Evolutionary conservation across 495 filamentous ascomycete species (phyloP), one percentile per base, ranked within the genome.

Genomic region (Cercophora newfieldiana): DNA sequence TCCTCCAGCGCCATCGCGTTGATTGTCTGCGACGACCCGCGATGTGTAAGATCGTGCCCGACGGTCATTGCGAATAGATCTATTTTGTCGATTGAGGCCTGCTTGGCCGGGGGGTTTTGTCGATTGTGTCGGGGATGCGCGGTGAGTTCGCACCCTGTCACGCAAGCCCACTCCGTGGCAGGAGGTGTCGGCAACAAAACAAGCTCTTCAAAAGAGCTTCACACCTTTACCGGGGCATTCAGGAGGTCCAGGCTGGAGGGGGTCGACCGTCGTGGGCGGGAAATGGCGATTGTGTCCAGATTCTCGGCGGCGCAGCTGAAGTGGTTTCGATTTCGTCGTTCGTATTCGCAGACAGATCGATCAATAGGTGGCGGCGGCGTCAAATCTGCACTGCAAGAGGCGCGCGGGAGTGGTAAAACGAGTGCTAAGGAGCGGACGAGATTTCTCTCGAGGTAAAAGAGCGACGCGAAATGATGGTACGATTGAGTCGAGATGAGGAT

Each of bases 1-100:
- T 98, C 95, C 77, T 91, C 88, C 14, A 93, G 82, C 31, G 84
- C 83, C 59, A 79, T 63, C 28, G 82, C 81, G 48, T 73, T 75
- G 61, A 71, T 66, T 56, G 68, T 72, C 62, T 79, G 77, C 64
- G 85, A 82, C 48, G 83, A 80, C 72, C 82, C 83, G 66, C 87
- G 82, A 67, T 86, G 81, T 72, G 86, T 81, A 55, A 84, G 69
- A 60, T 91, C 89, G 73, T 89, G 86, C 72, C 85, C 79, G 74
- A 90, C 83, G 25, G 88, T 87, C 90, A 93, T 93, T 62, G 69
- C 87, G 75, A 65, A 70, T 56, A 54, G 22, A 21, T 63, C 24
- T 24, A 21, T 47, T 57, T 21, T 22, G 56, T 26, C 30, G 48
- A 21, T 26, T 31, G 66, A 44, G 62, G 58, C 25, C 25, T 30